Evolutionary conservation across 2,329 filamentous ascomycete genomes (phyloP).

Genomic region (Lachnellula subtilissima): DNA sequence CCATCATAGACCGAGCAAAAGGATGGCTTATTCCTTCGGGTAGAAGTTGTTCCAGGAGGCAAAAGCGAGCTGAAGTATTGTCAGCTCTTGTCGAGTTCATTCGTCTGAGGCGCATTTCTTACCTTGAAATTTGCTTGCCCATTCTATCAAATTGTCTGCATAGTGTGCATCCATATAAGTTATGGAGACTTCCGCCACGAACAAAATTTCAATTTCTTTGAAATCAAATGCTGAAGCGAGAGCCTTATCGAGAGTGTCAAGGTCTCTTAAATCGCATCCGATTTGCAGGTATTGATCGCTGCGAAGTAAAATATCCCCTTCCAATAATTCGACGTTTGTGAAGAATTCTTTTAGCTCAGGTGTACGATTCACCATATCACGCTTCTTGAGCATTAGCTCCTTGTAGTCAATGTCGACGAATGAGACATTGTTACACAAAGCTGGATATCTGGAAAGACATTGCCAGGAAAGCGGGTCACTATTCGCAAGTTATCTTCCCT

Average conservation of each 20-base stretch:
- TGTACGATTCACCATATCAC: slow-evolving; percentile 59
- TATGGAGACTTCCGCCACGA: slow-evolving; percentile 84
- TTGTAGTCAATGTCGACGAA: slow-evolving; percentile 88
- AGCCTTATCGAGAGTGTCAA: slow-evolving; percentile 53
- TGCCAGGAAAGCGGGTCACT: slow-evolving; percentile 88
- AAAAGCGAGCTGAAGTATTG: slow-evolving; percentile 65
- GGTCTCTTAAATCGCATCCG: slow-evolving; percentile 73
- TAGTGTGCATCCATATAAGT: slow-evolving; percentile 78
- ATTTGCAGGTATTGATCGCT: slow-evolving; percentile 73
- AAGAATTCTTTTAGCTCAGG: slow-evolving; percentile 53
- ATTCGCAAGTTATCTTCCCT: slow-evolving; percentile 14
- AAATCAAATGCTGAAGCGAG: slow-evolving; percentile 56
- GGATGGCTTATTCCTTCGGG: slow-evolving; percentile 74
- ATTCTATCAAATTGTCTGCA: slow-evolving; percentile 70
- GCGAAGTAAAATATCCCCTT: slow-evolving; percentile 50
- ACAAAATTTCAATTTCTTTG: slow-evolving; percentile 60
- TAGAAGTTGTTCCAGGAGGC: slow-evolving; percentile 79
- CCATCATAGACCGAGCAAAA: slow-evolving; percentile 81
- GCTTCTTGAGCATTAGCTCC: slow-evolving; percentile 71
- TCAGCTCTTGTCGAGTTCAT: neutral
- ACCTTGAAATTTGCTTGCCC: slow-evolving; percentile 70
- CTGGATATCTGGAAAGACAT: slow-evolving; percentile 63
- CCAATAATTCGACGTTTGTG: slow-evolving; percentile 38
- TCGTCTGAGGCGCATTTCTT: slow-evolving; percentile 21
- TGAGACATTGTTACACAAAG: slow-evolving; percentile 50